phyloP scores from a whole-genome alignment of 129 eudicot species.

The Escallonia herrerae region DNA sequence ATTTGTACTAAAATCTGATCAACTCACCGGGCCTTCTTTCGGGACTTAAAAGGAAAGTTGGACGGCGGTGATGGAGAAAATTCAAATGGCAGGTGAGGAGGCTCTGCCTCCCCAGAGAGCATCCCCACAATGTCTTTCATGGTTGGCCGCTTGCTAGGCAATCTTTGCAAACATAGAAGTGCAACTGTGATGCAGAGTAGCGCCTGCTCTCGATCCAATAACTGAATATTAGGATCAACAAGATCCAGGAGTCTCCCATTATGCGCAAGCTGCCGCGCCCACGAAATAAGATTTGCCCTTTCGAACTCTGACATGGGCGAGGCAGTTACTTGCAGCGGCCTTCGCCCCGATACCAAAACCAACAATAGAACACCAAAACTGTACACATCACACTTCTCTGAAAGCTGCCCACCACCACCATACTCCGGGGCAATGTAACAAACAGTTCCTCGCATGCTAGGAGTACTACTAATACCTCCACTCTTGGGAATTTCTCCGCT shows the following conservation, averaged over 20 bases:
- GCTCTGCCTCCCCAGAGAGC: constrained; percentile 76
- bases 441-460: constrained; percentile 98
- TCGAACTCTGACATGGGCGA: constrained; percentile 96
- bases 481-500: constrained; percentile 86
- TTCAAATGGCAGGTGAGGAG: constrained; percentile 88
- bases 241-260: constrained; percentile 83
- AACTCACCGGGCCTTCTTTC: constrained; percentile 75
- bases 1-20: constrained; percentile 15
- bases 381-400: constrained; percentile 84
- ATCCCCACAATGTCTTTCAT: constrained; percentile 83
- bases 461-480: constrained; percentile 92
- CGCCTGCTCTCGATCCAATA: constrained; percentile 54
- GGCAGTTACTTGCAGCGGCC: constrained; percentile 91
- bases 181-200: constrained; percentile 76
- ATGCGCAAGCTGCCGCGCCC: constrained; percentile 88
- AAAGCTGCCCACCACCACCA: constrained; percentile 71
- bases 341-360: constrained; percentile 79
- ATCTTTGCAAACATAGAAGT: constrained; percentile 69
- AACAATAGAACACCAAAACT: constrained; percentile 78
- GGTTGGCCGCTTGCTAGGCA: constrained; percentile 69
- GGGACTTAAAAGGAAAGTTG: constrained; percentile 68
- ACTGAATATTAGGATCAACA: constrained; percentile 70
- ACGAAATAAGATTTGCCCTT: constrained; percentile 87
- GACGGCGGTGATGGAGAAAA: constrained; percentile 98
- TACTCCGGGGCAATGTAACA: constrained; percentile 94